These are phyloP conservation scores for Hsuehochloa calcarea DNA, from an alignment of 176 grass and related monocot genomes.

Conservation along the genomic window DNA sequence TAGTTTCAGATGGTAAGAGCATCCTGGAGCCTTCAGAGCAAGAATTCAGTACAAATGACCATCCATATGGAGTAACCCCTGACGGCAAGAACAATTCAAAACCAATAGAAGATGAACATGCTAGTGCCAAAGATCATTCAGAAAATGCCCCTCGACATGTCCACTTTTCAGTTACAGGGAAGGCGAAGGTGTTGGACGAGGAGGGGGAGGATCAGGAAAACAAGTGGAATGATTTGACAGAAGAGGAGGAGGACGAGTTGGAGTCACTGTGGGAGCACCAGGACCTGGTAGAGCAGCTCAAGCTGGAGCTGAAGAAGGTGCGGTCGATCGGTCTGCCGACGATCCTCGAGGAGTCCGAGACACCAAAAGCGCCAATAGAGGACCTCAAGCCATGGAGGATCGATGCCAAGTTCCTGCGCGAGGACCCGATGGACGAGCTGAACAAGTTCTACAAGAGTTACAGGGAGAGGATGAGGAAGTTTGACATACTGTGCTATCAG, in stretches of 20 bases:
- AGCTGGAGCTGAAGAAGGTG: constrained; percentile 88
- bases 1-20: neutral
- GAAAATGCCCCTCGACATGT: constrained; percentile 27
- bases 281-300: constrained; percentile 91
- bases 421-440: constrained; percentile 88
- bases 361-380: constrained; percentile 60
- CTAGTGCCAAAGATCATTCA: neutral
- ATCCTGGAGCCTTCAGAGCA: constrained; percentile 14
- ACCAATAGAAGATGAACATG: neutral
- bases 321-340: constrained; percentile 65
- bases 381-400: constrained; percentile 91
- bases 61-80: neutral
- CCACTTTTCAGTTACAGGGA: constrained; percentile 34
- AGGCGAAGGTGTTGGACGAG: constrained; percentile 30
- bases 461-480: constrained; percentile 94
- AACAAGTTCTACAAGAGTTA: constrained; percentile 96
- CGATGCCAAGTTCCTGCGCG: constrained; percentile 70
- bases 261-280: constrained; percentile 95
- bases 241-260: constrained; percentile 78
- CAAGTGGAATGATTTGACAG: constrained; percentile 59
- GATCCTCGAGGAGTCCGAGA: constrained; percentile 85
- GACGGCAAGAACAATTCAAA: neutral
- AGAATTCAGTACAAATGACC: constrained; percentile 27
- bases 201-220: constrained; percentile 28
- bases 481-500: constrained; percentile 88